Conservation (phyloP, 805 yeast species). For the Wickerhamiella brachini region DNA sequence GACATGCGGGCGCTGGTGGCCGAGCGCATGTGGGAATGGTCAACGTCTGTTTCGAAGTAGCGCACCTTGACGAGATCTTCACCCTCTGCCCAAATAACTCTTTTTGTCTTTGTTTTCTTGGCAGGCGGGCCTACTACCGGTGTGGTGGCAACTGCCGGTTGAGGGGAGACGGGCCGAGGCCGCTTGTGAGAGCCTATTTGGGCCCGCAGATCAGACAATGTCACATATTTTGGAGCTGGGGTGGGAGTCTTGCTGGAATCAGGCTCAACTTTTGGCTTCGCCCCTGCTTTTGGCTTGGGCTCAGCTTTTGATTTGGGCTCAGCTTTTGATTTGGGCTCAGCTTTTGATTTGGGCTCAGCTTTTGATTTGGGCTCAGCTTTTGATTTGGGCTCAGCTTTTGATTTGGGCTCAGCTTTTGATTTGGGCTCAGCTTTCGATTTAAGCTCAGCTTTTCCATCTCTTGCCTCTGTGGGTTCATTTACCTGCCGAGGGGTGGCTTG, state of each 20-base stretch:
- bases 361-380: background rate
- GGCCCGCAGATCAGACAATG: background rate
- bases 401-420: too few species aligned
- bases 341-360: background rate
- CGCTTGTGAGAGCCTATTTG: background rate
- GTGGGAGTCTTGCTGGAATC: too few species aligned
- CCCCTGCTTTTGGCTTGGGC: too few species aligned
- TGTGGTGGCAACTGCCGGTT: background rate
- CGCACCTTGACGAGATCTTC: slow-evolving; percentile 21
- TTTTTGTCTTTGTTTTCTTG: slow-evolving; percentile 15
- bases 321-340: background rate
- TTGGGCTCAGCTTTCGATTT: too few species aligned
- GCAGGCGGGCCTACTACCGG: background rate
- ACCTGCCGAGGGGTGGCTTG: too few species aligned
- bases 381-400: too few species aligned
- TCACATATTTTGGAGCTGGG: background rate
- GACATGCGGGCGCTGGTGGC: slow-evolving; percentile 11
- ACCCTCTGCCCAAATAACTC: slow-evolving; percentile 24
- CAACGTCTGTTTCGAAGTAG: slow-evolving; percentile 19
- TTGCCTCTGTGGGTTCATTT: too few species aligned
- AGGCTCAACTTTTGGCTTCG: too few species aligned
- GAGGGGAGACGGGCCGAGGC: background rate
- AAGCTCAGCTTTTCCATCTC: too few species aligned
- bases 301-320: background rate
- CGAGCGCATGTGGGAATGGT: slow-evolving; percentile 13